Evolutionary conservation across 2,329 filamentous ascomycete genomes (phyloP).

Genomic region (Aspergillus sojae): DNA sequence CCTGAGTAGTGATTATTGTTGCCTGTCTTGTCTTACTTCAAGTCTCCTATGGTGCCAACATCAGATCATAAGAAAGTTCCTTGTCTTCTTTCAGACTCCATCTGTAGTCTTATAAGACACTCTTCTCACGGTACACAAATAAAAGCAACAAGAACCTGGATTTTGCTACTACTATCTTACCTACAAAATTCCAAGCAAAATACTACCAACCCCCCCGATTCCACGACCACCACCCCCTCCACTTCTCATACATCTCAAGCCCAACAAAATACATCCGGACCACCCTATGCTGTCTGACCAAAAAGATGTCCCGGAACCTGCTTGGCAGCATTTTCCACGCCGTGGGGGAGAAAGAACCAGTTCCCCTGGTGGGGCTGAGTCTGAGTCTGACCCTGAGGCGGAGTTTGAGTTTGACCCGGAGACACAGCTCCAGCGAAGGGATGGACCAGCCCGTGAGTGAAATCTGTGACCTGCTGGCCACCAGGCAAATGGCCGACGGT

Average conservation of each 20-base stretch:
- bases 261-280: neutral
- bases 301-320: constrained; percentile 1
- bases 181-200: neutral
- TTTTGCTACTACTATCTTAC: neutral
- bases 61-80: too few relatives aligned
- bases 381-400: neutral
- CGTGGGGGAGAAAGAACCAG: neutral
- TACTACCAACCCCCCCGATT: neutral
- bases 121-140: neutral
- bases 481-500: neutral
- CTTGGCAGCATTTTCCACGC: neutral
- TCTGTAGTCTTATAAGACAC: neutral
- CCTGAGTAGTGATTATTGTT: too few relatives aligned
- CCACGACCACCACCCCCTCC: neutral
- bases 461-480: neutral
- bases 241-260: neutral
- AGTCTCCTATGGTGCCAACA: too few relatives aligned
- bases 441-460: neutral
- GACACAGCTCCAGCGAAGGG: neutral
- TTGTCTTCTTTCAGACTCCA: too few relatives aligned
- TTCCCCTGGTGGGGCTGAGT: neutral
- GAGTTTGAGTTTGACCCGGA: neutral
- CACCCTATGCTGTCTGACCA: neutral
- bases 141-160: neutral
- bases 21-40: too few relatives aligned